Evolutionary conservation across 1,284 basidiomycete genomes (phyloP), one percentile per base, ranked within the genome.

Genomic region (Crepidotus sp.): DNA sequence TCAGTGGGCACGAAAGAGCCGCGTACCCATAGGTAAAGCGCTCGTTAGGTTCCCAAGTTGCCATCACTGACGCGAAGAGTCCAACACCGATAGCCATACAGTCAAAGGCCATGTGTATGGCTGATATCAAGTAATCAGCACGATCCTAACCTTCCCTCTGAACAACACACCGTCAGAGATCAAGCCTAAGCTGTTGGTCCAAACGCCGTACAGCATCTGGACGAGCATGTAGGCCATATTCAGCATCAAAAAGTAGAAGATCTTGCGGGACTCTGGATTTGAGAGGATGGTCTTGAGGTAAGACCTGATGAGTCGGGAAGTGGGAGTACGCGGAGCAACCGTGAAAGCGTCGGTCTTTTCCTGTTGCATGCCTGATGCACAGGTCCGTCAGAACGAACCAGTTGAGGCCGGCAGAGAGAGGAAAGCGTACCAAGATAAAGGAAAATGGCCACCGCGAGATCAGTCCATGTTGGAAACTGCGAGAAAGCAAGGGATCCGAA

Each of bases 101-200:
- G 66, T 99, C 96, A 57, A 99, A 99, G 18, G 94, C 90, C 96
- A 98, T 98, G 61, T 99, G 96, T 40, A 99, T 98, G 10, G 96
- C 95, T 96, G 4, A 1, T 15, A 14, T 15, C n/a, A 14, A 25
- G 8, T 1, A 30, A 31, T 25, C 27, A 26, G 14, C 6, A 35
- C 14, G 10, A 11, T 22, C 0, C 15, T 14, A 22, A 18, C 18
- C 14, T 4, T 6, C 18, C 5, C 11, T 29, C 15, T 17, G 17
- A n/a, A 21, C n/a, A 41, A 54, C 82, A 59, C 57, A 94, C 93
- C 91, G 63, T 99, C 96, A 11, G 92, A 96, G 48, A 99, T 98
- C 25, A 99, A 68, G 1, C 96, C 96, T 36, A 99, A 65, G 57
- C 88, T 93, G 61, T 98, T 98, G 18, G 96, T 99, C 85, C 93